Conservation (phyloP, 2,329 filamentous ascomycete genomes). For the Botrytis aclada region DNA sequence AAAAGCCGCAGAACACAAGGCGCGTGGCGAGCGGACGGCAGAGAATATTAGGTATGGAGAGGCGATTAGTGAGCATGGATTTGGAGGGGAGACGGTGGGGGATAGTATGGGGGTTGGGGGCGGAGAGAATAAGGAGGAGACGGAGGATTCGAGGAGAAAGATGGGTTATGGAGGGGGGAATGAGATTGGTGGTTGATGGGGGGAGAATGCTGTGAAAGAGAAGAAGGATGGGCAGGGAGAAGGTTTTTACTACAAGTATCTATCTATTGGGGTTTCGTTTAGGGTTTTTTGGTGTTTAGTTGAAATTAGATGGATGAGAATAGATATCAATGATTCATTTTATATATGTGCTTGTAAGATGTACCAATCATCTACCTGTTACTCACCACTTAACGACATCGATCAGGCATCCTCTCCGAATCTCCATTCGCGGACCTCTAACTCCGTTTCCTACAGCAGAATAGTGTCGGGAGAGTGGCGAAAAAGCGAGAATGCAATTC, state of each 20-base stretch:
- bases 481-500: background rate
- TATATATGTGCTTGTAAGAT: background rate
- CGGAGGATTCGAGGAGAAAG: slow-evolving; percentile 43
- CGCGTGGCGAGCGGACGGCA: slow-evolving; percentile 45
- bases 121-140: slow-evolving; percentile 42
- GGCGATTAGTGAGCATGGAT: slow-evolving; percentile 52
- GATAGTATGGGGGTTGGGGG: slow-evolving; percentile 27
- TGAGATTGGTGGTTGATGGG: slow-evolving; percentile 50
- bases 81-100: slow-evolving; percentile 51
- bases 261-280: background rate
- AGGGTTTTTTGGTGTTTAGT: background rate
- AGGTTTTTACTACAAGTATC: background rate
- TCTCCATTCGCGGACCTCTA: background rate
- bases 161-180: slow-evolving; percentile 55
- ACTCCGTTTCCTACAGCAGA: background rate
- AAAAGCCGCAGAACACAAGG: slow-evolving; percentile 29
- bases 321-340: background rate
- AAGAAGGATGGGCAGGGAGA: background rate
- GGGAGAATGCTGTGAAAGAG: background rate
- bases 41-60: slow-evolving; percentile 56
- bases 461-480: background rate
- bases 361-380: background rate
- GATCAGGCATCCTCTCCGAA: background rate
- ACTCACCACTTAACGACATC: background rate
- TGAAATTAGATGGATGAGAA: too few relatives aligned